phyloP scores from a whole-genome alignment of 225 moss, liverwort and hornwort genomes.

The Marchantia paleacea region DNA sequence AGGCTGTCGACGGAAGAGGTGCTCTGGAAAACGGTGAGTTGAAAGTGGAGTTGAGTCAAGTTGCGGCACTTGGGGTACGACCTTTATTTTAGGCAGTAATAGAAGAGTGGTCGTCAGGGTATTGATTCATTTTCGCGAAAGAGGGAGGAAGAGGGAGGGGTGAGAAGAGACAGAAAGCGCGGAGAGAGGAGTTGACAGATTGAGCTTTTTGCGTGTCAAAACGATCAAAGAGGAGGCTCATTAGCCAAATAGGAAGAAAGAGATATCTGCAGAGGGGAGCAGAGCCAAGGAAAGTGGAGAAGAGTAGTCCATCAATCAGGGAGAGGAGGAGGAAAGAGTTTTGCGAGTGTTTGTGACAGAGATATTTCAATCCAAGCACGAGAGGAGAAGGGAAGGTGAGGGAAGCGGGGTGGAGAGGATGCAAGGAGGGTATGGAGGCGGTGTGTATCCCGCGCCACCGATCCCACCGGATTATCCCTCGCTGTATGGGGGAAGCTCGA shows the following conservation, averaged over 20 bases:
- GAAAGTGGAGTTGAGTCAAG: neutral
- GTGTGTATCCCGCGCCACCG: constrained; percentile 37
- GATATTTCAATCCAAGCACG: neutral
- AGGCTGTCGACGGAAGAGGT: neutral
- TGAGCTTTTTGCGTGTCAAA: neutral
- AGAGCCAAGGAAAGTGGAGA: neutral
- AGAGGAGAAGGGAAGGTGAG: neutral
- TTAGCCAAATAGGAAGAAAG: neutral
- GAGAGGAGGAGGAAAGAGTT: neutral
- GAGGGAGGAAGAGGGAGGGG: neutral
- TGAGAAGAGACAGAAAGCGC: neutral
- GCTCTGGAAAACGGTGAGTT: neutral
- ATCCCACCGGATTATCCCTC: constrained; percentile 38
- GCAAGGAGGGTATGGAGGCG: constrained; percentile 24
- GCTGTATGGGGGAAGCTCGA: constrained; percentile 32
- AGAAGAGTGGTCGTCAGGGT: neutral
- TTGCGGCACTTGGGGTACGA: neutral
- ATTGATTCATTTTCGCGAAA: neutral
- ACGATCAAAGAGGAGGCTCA: neutral
- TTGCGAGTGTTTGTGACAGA: neutral
- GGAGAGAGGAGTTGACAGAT: neutral
- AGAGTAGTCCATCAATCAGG: neutral
- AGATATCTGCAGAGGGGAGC: neutral
- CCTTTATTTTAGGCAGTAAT: neutral
- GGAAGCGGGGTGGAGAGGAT: neutral